A percentile compares a stretch with the other conserved stretches of the same genome.
Conservation (phyloP, 495 filamentous ascomycete genomes). For the Neurospora hispaniola region DNA sequence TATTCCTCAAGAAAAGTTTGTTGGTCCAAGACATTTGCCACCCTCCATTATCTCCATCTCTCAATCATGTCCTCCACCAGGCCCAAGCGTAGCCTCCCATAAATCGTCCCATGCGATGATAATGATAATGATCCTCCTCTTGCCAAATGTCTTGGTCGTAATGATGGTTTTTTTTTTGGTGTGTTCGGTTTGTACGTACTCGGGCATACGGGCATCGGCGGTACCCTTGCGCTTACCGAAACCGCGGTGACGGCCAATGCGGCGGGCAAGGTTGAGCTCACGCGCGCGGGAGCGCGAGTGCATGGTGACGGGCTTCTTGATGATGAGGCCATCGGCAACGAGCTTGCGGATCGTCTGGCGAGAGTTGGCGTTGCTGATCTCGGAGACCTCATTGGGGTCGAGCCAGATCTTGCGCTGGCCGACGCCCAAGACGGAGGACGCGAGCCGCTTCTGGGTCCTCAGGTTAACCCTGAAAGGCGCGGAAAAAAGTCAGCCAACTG, state of each 20-base stretch:
- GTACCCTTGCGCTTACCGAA: constrained; percentile 99
- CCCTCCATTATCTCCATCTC: background rate
- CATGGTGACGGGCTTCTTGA: constrained; percentile 99
- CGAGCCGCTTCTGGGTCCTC: constrained; percentile 98
- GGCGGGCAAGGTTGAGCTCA: constrained; percentile 77
- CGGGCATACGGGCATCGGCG: constrained; percentile 97
- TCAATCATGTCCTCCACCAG: background rate
- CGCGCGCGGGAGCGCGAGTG: constrained; percentile 95
- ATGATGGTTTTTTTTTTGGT: background rate
- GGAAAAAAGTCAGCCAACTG: constrained; percentile 24
- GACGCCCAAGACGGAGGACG: constrained; percentile 93
- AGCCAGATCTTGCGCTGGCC: constrained; percentile 99
- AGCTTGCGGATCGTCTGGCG: constrained; percentile 99
- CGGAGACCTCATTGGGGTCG: constrained; percentile 97
- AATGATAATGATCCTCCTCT: background rate
- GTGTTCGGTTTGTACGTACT: constrained; percentile 46
- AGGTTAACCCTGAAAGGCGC: constrained; percentile 80
- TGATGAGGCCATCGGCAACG: constrained; percentile 99
- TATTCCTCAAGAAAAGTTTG: background rate
- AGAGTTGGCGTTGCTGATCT: constrained; percentile 99
- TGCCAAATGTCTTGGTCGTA: constrained; percentile 2
- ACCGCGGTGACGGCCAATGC: constrained; percentile 91
- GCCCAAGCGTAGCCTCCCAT: background rate
- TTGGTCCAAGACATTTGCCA: background rate
- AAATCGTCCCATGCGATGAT: background rate